A percentile compares a stretch with the other conserved stretches of the same genome.
These are phyloP conservation scores for Colletotrichum abscissum DNA, from an alignment of 2,329 filamentous ascomycete species.

Conservation along the genomic window DNA sequence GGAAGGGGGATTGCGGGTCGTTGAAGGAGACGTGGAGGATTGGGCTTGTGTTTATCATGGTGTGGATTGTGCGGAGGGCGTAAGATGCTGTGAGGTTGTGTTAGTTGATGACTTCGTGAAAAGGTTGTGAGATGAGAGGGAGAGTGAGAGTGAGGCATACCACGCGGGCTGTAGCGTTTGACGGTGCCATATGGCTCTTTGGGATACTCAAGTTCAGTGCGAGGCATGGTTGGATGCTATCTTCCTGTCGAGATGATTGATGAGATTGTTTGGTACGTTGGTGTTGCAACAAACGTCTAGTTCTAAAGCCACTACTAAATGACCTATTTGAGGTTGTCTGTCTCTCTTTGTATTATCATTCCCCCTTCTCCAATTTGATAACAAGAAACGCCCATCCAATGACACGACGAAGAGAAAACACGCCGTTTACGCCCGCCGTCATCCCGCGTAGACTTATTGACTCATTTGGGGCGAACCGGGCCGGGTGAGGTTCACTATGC, in stretches of 20 bases:
- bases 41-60: conserved; percentile 78
- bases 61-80: conserved; percentile 77
- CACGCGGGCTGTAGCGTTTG: conserved; percentile 74
- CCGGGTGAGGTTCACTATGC: background rate
- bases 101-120: conserved; percentile 8
- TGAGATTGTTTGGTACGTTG: background rate
- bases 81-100: conserved; percentile 68
- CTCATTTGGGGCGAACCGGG: conserved; percentile 1
- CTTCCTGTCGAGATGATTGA: background rate
- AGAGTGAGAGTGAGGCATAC: conserved; percentile 49
- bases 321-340: background rate
- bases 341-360: background rate
- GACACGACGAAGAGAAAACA: background rate
- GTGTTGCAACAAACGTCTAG: background rate
- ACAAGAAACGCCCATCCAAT: background rate
- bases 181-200: conserved; percentile 73
- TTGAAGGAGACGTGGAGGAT: conserved; percentile 86
- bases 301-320: background rate
- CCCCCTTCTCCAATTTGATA: background rate
- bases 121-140: too few species aligned
- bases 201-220: conserved; percentile 67
- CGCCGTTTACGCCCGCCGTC: background rate
- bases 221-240: conserved; percentile 48
- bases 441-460: background rate
- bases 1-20: conserved; percentile 73